A percentile compares a stretch with the other conserved stretches of the same genome.
These are phyloP conservation scores for Huntiella bhutanensis DNA, from an alignment of 2,329 filamentous ascomycete species.

Conservation along the genomic window DNA sequence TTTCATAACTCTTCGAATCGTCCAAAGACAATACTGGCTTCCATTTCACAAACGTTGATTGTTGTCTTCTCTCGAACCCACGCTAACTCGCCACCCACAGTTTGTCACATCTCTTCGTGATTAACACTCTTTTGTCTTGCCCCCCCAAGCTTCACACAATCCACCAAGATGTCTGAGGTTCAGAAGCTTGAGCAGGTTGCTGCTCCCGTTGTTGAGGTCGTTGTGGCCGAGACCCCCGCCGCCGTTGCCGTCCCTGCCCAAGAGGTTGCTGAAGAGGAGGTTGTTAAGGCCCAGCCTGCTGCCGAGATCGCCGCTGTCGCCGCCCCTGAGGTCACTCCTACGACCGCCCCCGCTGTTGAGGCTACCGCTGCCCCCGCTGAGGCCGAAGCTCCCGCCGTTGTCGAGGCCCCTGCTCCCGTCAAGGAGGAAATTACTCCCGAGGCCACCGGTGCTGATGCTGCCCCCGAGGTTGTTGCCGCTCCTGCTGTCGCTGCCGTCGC, in stretches of 20 bases:
- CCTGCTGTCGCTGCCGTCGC: not conserved
- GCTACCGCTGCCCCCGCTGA: not conserved
- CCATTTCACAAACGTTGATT: too few species aligned
- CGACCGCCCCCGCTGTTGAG: too few species aligned
- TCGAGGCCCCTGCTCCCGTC: slow-evolving; percentile 6
- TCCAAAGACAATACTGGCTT: too few species aligned
- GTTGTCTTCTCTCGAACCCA: too few species aligned
- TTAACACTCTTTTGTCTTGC: slow-evolving; percentile 1
- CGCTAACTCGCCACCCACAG: not conserved
- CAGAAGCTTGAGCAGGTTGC: not conserved
- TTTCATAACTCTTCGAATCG: too few species aligned
- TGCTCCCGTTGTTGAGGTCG: not conserved
- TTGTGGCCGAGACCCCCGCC: slow-evolving; percentile 1
- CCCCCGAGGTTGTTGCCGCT: slow-evolving; percentile 3
- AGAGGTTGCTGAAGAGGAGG: not conserved
- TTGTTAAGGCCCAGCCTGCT: not conserved
- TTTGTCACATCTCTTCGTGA: not conserved
- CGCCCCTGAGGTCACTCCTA: too few species aligned
- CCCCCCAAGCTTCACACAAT: not conserved
- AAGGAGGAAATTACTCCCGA: slow-evolving; percentile 14
- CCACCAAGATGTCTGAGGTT: slow-evolving; percentile 6
- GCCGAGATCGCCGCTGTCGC: not conserved
- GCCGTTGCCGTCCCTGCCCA: not conserved
- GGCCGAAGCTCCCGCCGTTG: slow-evolving; percentile 15
- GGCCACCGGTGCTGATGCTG: not conserved